These are phyloP conservation scores for Olyra latifolia DNA, from an alignment of 176 grass and related monocot species.

Conservation along the genomic window DNA sequence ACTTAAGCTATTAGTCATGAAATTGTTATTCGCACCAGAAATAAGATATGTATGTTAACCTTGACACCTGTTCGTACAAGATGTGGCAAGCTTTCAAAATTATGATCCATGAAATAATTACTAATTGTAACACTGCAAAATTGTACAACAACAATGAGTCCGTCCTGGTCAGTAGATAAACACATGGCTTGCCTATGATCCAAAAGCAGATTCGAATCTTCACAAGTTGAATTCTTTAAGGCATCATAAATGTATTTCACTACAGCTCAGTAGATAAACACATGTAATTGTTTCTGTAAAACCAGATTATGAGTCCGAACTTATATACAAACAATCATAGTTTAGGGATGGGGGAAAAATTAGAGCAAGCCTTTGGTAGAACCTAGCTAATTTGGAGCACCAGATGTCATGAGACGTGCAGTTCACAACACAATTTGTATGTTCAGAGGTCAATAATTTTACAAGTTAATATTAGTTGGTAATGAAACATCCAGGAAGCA, in stretches of 20 bases:
- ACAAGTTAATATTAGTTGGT: background rate
- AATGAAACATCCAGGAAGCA: background rate
- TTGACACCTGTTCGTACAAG: background rate
- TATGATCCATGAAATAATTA: background rate
- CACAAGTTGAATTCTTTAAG: background rate
- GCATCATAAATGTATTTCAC: background rate
- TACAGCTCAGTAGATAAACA: background rate
- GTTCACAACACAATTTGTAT: background rate
- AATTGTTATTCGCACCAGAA: background rate
- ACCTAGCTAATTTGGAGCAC: background rate
- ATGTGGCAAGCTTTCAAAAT: background rate
- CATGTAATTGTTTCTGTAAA: background rate
- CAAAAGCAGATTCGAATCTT: too few relatives aligned
- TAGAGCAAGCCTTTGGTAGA: background rate
- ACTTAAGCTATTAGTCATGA: background rate
- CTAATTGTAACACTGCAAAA: background rate
- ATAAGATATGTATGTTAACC: background rate
- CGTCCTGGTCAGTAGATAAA: background rate
- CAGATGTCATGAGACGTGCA: background rate
- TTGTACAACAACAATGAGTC: slow-evolving; percentile 14
- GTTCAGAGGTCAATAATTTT: background rate
- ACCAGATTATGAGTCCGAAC: background rate
- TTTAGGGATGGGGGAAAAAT: background rate
- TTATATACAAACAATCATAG: background rate
- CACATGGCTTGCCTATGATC: too few relatives aligned